Evolutionary conservation across 345 rosid genomes (phyloP), one percentile per base, ranked within the genome.

Genomic region (Camelina laxa): DNA sequence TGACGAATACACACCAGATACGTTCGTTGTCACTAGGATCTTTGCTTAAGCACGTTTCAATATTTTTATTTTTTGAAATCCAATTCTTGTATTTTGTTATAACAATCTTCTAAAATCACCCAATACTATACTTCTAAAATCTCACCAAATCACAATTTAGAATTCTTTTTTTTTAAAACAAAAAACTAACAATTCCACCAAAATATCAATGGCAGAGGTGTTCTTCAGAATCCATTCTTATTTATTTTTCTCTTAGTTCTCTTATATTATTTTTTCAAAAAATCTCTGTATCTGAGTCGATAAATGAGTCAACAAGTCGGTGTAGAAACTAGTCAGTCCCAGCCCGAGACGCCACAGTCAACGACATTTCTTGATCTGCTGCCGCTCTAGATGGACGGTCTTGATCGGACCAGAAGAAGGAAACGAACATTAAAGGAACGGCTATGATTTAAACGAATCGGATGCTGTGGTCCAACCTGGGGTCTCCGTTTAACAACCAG

Each of bases 401-500:
- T 61, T 3, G 85, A 84, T 59, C 61, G 76, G 55, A 72, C 77
- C 8, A 65, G 85, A 19, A 72, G 78, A 74, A 74, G 85, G 63
- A 80, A 87, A 41, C 75, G 85, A 75, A 72, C 81, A 35, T 76
- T 87, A 0, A 90, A 83, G 54, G 90, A 90, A 60, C 86, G 91
- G 79, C 62, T 92, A 16, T 84, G 98, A 75, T 80, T 89, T 4
- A 85, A 70, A 77, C 81, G 82, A 15, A 79, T 87, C 22, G 87
- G 84, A 20, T 93, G 97, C 41, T 90, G 98, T 62, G 97, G 95
- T 6, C 79, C 88, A 48, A 50, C 86, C 2, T 84, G 87, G 90
- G 88, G 85, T 19, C 75, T 81, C 67, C 61, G 89, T 33, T 66
- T 85, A 51, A 51, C 30, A 27, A 27, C 30, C 30, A 27, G 30